phyloP scores from a whole-genome alignment of 306 rosid species.

The Alnus glutinosa region DNA sequence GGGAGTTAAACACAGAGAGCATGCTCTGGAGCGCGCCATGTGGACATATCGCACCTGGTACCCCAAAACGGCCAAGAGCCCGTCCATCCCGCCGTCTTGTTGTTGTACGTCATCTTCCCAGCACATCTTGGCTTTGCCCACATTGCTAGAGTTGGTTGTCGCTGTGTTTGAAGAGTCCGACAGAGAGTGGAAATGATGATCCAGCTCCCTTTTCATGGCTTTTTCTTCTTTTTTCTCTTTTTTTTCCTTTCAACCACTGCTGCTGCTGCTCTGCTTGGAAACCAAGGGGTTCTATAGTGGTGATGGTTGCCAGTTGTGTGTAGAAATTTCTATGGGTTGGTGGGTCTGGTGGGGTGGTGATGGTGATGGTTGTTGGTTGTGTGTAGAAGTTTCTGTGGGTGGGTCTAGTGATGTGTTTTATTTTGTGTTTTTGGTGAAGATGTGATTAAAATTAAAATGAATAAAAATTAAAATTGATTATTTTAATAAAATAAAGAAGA shows the following conservation, averaged over 20 bases:
- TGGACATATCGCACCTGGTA: conserved; percentile 76
- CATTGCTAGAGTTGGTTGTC: background rate
- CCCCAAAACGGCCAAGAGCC: conserved; percentile 79
- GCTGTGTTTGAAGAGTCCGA: conserved; percentile 33
- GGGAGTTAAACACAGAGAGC: conserved; percentile 58
- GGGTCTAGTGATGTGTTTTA: too few relatives aligned
- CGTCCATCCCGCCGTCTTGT: conserved; percentile 70
- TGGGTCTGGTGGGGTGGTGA: too few relatives aligned
- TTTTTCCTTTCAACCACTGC: background rate
- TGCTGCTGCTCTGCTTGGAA: conserved; percentile 5
- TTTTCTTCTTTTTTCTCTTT: too few relatives aligned
- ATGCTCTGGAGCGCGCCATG: conserved; percentile 72
- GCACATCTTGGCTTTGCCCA: conserved; percentile 45
- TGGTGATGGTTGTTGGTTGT: too few relatives aligned
- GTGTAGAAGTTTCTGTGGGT: too few relatives aligned
- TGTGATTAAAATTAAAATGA: too few relatives aligned
- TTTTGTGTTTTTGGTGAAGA: too few relatives aligned
- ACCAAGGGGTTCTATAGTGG: conserved; percentile 10
- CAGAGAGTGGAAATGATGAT: conserved; percentile 25
- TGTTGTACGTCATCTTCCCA: conserved; percentile 58
- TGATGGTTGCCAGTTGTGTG: too few relatives aligned
- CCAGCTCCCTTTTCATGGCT: conserved; percentile 68
- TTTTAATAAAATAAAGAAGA: too few relatives aligned
- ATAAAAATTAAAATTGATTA: too few relatives aligned
- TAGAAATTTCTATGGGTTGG: too few relatives aligned